Conservation (phyloP, 1,139 yeast genomes). For the Casaregolazyma lundiana region DNA sequence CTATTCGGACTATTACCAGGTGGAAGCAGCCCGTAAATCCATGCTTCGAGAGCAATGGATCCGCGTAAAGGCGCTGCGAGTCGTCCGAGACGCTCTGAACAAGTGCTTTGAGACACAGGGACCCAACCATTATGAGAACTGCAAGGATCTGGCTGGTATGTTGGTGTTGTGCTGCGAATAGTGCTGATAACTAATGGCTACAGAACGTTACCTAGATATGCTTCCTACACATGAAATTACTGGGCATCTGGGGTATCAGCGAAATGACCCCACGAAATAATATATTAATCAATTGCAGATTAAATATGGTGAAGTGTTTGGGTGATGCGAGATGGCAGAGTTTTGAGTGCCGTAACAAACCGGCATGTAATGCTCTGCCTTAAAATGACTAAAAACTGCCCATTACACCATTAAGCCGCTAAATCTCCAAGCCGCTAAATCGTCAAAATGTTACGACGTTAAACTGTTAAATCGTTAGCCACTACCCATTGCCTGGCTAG, state of each 20-base stretch:
- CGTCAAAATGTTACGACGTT: too few relatives aligned
- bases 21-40: conserved; percentile 70
- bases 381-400: too few relatives aligned
- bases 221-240: conserved; percentile 61
- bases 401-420: too few relatives aligned
- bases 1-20: conserved; percentile 60
- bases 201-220: conserved; percentile 68
- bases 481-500: too few relatives aligned
- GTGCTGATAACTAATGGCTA: background rate
- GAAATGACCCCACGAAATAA: conserved; percentile 76
- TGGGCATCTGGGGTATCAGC: conserved; percentile 78
- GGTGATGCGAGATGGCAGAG: too few relatives aligned
- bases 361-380: too few relatives aligned
- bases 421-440: too few relatives aligned
- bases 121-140: conserved; percentile 71
- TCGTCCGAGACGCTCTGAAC: conserved; percentile 69
- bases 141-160: conserved; percentile 62
- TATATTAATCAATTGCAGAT: background rate
- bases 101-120: conserved; percentile 60
- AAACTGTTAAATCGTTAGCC: too few relatives aligned
- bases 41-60: conserved; percentile 79
- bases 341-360: too few relatives aligned
- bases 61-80: conserved; percentile 61
- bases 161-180: background rate
- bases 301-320: background rate